Base-by-base conservation (phyloP, 2,329 filamentous ascomycete species). In the Xylaria sp. region DNA sequence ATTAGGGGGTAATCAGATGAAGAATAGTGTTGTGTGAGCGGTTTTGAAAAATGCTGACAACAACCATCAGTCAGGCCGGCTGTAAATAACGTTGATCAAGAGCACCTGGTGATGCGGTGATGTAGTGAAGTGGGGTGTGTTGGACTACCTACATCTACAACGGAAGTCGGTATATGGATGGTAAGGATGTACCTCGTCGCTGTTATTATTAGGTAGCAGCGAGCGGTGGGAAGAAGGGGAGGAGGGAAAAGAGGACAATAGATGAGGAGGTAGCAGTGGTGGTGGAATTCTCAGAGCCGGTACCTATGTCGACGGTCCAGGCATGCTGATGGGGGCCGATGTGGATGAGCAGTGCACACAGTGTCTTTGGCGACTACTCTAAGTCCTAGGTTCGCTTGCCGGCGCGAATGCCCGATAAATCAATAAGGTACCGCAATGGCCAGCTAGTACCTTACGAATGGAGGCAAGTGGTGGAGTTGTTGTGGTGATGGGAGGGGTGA, bases 271-370 rank as follows among this genome's bases (percentile, higher is more conserved):
- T 61, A 54, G 57, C 50, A 57, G 67, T 55, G 53, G 51, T 60
- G 62, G 65, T 68, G 69, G 69, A 50, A 69, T 67, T 64, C 36
- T 64, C 50, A 61, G 56, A 64, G 61, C 30, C 58, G 39, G 60
- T 62, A 64, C 56, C 57, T 66, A 66, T 63, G 62, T 65, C 39
- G 67, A 67, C n/a, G 61, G 64, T 42, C 57, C 62, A 70, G 63
- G 59, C 65, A 70, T 64, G 69, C 69, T 64, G 58, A 68, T 65
- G 67, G 55, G 55, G 69, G 50, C 66, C 42, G 65, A 42, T 47
- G 60, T 62, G 61, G 69, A 61, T 27, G 64, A 71, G 66, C 54
- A 54, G 60, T 65, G 68, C 65, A 67, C 69, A 71, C 65, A 68
- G 69, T 69, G 66, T 64, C 53, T 63, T 14, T 57, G 65, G 58